Evolutionary conservation across 208 protist species (phyloP).

Genomic region (Leishmania mexicana): DNA sequence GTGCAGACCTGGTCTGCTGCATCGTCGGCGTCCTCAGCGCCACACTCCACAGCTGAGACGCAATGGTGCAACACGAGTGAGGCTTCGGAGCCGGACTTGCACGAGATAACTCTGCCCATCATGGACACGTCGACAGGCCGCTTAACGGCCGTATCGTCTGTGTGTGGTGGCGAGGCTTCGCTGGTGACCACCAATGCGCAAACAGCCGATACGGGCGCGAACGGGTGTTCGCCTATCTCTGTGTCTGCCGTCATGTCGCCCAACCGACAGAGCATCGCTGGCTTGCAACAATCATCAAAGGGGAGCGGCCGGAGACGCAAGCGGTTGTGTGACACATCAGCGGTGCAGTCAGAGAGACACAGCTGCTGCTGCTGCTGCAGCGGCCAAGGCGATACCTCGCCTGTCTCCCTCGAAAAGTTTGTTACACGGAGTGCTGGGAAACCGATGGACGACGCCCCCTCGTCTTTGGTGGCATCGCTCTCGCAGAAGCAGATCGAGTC

Average conservation of each 20-base stretch:
- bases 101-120: constrained; percentile 16
- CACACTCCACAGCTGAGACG: constrained; percentile 16
- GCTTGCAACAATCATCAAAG: neutral
- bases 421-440: neutral
- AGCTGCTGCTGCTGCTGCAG: neutral
- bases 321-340: neutral
- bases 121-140: neutral
- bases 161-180: constrained; percentile 2
- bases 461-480: neutral
- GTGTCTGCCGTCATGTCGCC: neutral
- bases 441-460: neutral
- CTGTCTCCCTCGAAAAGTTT: constrained; percentile 2
- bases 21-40: constrained; percentile 1
- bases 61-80: constrained; percentile 9
- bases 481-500: neutral
- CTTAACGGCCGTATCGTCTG: constrained; percentile 7
- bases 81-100: neutral
- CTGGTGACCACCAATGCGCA: neutral
- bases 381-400: constrained; percentile 1
- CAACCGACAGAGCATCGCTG: neutral
- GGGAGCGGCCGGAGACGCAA: neutral
- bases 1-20: neutral
- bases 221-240: neutral
- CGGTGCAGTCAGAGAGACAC: neutral
- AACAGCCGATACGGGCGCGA: neutral